Base-by-base conservation (phyloP, 2,329 filamentous ascomycete genomes). In the Aspergillus sojae region DNA sequence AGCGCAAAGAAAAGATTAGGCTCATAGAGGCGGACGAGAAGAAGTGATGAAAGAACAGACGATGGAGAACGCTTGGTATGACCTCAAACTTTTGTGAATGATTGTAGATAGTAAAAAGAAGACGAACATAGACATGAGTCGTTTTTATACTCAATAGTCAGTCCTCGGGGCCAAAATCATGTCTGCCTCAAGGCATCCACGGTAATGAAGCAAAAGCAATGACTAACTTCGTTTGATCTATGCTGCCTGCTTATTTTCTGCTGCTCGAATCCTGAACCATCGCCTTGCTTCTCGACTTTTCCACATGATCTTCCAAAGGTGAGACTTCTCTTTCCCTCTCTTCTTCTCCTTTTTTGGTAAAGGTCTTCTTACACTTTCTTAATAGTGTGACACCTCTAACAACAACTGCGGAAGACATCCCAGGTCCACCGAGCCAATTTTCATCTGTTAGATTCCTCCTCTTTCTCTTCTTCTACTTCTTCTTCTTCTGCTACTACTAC, bases 171-270 rank as follows among this genome's bases (percentile, higher is more conserved):
- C 12, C 14, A 36, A 36, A 36, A 36, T 16, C 34, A 36, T 54
- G 58, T 54, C 58, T 60, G 58, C 58, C 58, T 60, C 48, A 43
- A 41, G 21, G 46, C 46, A 53, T 30, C n/a, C 36, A 41, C 23
- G 19, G 23, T 26, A 54, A 36, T 36, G 14, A 36, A 36, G 34
- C 14, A 36, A 36, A 34, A 53, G 52, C 46, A n/a, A 26, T 59
- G 57, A 53, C 46, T 52, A 52, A 52, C 45, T 19, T 9, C 11
- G 10, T n/a, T 4, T 41, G 16, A 50, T 50, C 30, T 48, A 60
- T 54, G 58, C 58, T 60, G 48, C 48, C 58, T 54, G 57, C 16
- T 36, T 54, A 16, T 30, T 30, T 50, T 50, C 16, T 50, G 16
- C 46, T 11, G 12, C 7, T 28, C 14, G 14, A 30, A 9, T 28